These are phyloP conservation scores for Peribolospora kevripleyi DNA, from an alignment of 768 basidiomycete genomes.

Conservation along the genomic window DNA sequence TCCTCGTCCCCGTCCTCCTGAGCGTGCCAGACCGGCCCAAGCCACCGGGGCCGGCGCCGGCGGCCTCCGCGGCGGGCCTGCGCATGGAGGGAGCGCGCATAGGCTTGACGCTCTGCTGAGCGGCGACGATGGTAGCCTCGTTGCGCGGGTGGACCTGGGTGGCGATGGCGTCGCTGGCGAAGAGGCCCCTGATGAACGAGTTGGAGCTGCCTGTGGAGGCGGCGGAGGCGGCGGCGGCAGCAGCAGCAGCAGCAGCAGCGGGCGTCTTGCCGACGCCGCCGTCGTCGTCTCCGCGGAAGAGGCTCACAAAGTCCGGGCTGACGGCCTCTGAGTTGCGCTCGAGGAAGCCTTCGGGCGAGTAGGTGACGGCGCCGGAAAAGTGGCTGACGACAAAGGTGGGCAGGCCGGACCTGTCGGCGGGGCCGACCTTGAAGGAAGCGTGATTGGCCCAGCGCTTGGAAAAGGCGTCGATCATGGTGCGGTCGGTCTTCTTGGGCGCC, in stretches of 20 bases:
- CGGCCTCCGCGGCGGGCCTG: conserved; percentile 21
- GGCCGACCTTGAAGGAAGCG: conserved; percentile 62
- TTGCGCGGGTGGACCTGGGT: conserved; percentile 76
- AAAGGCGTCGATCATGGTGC: conserved; percentile 85
- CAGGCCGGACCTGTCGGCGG: conserved; percentile 46
- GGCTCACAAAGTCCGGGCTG: conserved; percentile 75
- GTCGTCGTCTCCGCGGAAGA: conserved; percentile 37
- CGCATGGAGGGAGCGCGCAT: conserved; percentile 79
- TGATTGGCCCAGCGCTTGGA: conserved; percentile 87
- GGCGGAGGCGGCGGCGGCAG: conserved; percentile 18
- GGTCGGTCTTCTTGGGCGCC: conserved; percentile 69
- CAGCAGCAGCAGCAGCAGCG: conserved; percentile 13
- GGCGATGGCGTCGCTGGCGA: conserved; percentile 66
- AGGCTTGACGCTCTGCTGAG: conserved; percentile 78
- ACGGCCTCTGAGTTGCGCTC: conserved; percentile 69
- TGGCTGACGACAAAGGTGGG: conserved; percentile 80
- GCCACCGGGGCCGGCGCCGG: conserved; percentile 6
- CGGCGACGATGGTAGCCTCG: conserved; percentile 85
- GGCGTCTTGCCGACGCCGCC: conserved; percentile 16
- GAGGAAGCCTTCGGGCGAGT: conserved; percentile 72
- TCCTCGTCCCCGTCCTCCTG: conserved; percentile 13
- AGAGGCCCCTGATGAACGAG: conserved; percentile 73
- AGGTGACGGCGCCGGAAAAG: conserved; percentile 72
- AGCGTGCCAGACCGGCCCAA: not conserved
- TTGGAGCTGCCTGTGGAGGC: conserved; percentile 63